Base-by-base conservation (phyloP, 257 asterid species). In the Rubia yunnanensis region DNA sequence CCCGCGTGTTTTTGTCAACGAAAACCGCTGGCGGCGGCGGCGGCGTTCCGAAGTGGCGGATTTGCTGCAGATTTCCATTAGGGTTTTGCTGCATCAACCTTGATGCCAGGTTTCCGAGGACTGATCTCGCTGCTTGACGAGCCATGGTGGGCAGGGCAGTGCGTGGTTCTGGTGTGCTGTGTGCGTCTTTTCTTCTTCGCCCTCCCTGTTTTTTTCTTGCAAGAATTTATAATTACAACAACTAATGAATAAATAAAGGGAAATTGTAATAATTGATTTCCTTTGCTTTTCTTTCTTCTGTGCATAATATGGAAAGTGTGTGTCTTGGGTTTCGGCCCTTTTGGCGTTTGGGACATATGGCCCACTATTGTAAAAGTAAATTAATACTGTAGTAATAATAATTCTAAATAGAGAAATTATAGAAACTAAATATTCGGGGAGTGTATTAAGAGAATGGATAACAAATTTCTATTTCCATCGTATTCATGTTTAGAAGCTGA, bases 1-100 rank as follows among this genome's bases (percentile, higher is more conserved):
- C 91, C 71, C 96, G 86, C 41, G 98, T 92, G 82, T 92, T 89
- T 78, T 92, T 89, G 77, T 92, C 97, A 18, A 92, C 96, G 69
- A 92, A 92, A 20, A 89, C 92, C 39, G 89, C 92, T 0, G 96
- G 92, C 17, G 95, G 79, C 17, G 91, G 91, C 9, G 95, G 91
- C 53, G 91, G 85, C 18, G 95, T 84, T 76, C 88, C 95, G 65
- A 84, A 85, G 77, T 80, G 81, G 64, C 95, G 96, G 66, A 65
- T 75, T 60, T 88, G 95, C 60, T 82, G 85, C 46, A 26, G 28
- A 23, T 44, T 58, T 10, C 52, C 65, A 72, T 57, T 68, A 72
- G 66, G 71, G 77, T 65, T 69, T 65, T 60, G 76, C 72, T 75
- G 74, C 50, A 67, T 44, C 60, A 86, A 73, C 80, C 85, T 88